Evolutionary conservation across 2,329 filamentous ascomycete genomes (phyloP).

Genomic region (Pezicula radicicola): DNA sequence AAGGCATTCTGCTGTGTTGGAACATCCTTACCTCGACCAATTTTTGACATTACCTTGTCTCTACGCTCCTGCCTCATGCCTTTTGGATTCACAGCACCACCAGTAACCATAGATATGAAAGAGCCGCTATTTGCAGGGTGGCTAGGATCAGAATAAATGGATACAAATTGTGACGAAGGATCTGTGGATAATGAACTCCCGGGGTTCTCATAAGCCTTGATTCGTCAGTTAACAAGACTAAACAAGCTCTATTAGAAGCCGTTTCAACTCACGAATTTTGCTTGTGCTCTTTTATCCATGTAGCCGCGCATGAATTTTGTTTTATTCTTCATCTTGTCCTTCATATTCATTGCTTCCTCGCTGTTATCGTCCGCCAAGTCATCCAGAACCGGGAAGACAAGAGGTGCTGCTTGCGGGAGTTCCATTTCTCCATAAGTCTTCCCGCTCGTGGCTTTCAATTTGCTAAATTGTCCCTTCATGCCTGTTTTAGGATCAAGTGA

Average conservation of each 20-base stretch:
- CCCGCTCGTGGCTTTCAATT: constrained; percentile 30
- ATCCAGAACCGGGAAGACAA: constrained; percentile 37
- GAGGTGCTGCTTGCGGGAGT: constrained; percentile 34
- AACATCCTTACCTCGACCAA: not conserved
- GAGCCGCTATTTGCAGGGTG: constrained; percentile 47
- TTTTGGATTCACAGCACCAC: constrained; percentile 35
- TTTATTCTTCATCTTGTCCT: constrained; percentile 30
- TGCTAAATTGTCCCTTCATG: constrained; percentile 24
- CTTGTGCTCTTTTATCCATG: constrained; percentile 18
- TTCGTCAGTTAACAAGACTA: constrained; percentile 24
- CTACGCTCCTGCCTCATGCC: constrained; percentile 4
- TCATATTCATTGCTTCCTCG: constrained; percentile 22
- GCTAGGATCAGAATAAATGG: constrained; percentile 47
- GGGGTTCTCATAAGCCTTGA: constrained; percentile 38
- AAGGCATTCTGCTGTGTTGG: too few species aligned
- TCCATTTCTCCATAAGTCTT: constrained; percentile 34
- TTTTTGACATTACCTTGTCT: constrained; percentile 8
- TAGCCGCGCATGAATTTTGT: constrained; percentile 30
- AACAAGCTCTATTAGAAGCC: constrained; percentile 46
- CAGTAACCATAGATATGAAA: constrained; percentile 42
- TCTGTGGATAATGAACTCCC: constrained; percentile 31
- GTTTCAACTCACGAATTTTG: constrained; percentile 9
- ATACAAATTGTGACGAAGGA: constrained; percentile 35
- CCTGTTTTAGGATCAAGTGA: constrained; percentile 21
- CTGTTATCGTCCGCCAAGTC: constrained; percentile 19